These are phyloP conservation scores for Gossypium ekmanianum DNA, from an alignment of 345 rosid species.

Conservation along the genomic window DNA sequence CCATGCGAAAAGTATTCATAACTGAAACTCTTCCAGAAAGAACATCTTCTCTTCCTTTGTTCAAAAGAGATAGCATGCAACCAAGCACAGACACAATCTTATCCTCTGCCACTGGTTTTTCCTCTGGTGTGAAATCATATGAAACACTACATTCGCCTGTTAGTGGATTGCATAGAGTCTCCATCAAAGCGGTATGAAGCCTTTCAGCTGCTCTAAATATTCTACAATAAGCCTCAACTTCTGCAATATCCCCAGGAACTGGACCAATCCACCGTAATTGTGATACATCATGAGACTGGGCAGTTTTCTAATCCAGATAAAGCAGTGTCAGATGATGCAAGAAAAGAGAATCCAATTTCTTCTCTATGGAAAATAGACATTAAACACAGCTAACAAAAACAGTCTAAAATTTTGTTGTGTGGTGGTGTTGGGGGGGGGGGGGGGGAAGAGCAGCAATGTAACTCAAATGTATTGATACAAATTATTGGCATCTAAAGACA, in stretches of 20 bases:
- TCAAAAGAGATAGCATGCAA: constrained; percentile 77
- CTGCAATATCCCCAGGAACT: constrained; percentile 94
- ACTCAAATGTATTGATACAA: no score
- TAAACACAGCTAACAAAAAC: not conserved
- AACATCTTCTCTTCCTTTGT: constrained; percentile 86
- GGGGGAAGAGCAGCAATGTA: no score
- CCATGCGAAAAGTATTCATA: constrained; percentile 41
- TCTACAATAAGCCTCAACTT: constrained; percentile 94
- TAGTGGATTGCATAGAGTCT: constrained; percentile 85
- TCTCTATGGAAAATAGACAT: not conserved
- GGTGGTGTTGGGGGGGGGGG: no score
- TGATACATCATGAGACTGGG: constrained; percentile 57
- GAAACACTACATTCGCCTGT: constrained; percentile 86
- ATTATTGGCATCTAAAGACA: no score
- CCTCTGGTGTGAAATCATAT: constrained; percentile 70
- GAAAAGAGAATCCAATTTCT: not conserved
- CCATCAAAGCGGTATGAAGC: constrained; percentile 85
- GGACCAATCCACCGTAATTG: constrained; percentile 88
- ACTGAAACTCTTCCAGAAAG: constrained; percentile 78
- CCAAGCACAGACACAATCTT: constrained; percentile 92
- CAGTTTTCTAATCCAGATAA: constrained; percentile 32
- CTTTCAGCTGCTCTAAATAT: constrained; percentile 86
- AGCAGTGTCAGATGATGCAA: constrained; percentile 23
- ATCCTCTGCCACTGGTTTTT: constrained; percentile 82
- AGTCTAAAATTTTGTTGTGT: no score